Base-by-base conservation (phyloP, 2,329 filamentous ascomycete genomes). In the Colletotrichum orbiculare region DNA sequence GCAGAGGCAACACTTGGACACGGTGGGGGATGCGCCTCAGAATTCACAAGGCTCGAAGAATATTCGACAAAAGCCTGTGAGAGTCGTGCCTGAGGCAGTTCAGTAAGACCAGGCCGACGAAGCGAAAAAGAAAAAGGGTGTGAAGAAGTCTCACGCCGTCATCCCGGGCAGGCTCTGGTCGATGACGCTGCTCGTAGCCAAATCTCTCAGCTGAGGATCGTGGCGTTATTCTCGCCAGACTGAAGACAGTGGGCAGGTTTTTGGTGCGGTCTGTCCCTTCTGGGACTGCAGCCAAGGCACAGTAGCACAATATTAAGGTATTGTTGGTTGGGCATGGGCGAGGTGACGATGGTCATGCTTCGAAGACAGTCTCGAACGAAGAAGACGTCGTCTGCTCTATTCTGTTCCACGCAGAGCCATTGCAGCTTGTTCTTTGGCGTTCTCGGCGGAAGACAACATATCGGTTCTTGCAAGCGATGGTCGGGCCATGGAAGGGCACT, bases 371-470 rank as follows among this genome's bases (percentile, higher is more conserved):
- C 25, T 25, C 25, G 25, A 25, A 25, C 4, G 25, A 25, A 25
- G 25, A 25, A 25, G 25, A 25, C 25, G 25, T 25, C 55, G 37
- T 39, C 42, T 53, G 41, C 34, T 17, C 17, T 38, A 33, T 49
- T 25, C 8, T 48, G 43, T 11, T 13, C 17, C 7, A 33, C 25
- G 47, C 13, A 50, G 55, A 42, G 55, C 17, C 55, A 43, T 58
- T 17, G 25, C 25, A 25, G 25, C 54, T 33, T 35, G 12, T 37
- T 55, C n/a, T 53, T 47, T 52, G 46, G 58, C 62, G 62, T 65
- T 62, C 58, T 47, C 46, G 62, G 62, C 62, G 62, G 62, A 39
- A 65, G 55, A 42, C n/a, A 13, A 46, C 41, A 52, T 62, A 61
- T 55, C 50, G 8, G 42, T n/a, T 43, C 13, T 8, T 43, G 42